Base-by-base conservation (phyloP, 1,284 basidiomycete species). In the Calocybe gambosa region DNA sequence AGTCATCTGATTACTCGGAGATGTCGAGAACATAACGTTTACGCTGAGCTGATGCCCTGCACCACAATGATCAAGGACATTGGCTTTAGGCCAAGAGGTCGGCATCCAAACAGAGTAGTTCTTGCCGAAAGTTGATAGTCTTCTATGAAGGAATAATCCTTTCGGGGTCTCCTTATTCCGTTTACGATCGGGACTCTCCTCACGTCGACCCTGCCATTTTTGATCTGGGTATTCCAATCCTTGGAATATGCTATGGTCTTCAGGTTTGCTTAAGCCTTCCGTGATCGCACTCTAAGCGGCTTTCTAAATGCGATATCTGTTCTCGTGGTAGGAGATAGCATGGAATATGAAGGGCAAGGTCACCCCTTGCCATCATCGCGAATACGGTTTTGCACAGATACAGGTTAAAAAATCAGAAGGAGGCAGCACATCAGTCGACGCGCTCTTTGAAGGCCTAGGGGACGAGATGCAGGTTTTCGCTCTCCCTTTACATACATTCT, bases 171-270 rank as follows among this genome's bases (percentile, higher is more conserved):
- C 96, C 96, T 0, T 99, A 96, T 72, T 98, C 95, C 33, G 96
- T 99, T 15, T 99, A 98, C 67, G 95, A 95, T 56, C 66, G 79
- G 33, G 93, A 87, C 57, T 87, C 96, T 5, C 96, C 96, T 13
- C 90, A 93, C 56, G 93, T 94, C 39, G 95, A 99, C 67, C 90
- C 93, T 15, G 85, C 78, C n/a, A 85, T 99, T n/a, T 99, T 94
- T 60, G 79, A 84, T 35, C 77, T 89, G 12, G 92, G 88, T 29
- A 85, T 98, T 0, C 95, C 96, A 15, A 84, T 99, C 45, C 75
- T 99, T 13, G 96, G 96, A 39, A 98, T 99, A 52, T 99, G 96
- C 67, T 99, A 99, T 68, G 96, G 96, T 23, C 76, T 99, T n/a
- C 92, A 95, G 74, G 89, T 88, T 47, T 9, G 25, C 33, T 13